Percentiles rank a stretch among this genome's conserved stretches.
Evolutionary conservation across 148 eudicot genomes (phyloP).

Genomic region (Vaccinium macrocarpon): DNA sequence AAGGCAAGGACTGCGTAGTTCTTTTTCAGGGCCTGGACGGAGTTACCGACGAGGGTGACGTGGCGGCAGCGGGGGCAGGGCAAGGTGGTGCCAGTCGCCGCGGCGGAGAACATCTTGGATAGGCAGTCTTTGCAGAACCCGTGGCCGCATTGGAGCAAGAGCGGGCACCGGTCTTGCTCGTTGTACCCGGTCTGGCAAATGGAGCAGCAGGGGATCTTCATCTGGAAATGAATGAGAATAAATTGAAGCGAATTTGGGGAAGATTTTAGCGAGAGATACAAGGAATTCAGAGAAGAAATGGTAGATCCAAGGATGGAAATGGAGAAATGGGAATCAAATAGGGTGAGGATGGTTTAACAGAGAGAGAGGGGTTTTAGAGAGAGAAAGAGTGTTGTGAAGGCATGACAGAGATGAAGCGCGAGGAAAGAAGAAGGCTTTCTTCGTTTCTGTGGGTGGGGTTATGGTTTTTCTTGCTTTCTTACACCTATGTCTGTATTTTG

Average conservation of each 20-base stretch:
- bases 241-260: not conserved
- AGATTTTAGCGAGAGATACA: not conserved
- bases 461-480: too few species aligned
- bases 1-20: slow-evolving; percentile 68
- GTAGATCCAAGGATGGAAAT: slow-evolving; percentile 12
- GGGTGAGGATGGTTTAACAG: not conserved
- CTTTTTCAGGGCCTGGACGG: slow-evolving; percentile 68
- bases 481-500: too few species aligned
- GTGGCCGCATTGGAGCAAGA: slow-evolving; percentile 89
- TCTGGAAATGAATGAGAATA: not conserved
- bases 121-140: slow-evolving; percentile 91
- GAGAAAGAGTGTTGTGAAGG: not conserved
- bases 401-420: not conserved
- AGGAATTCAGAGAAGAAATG: not conserved
- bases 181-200: slow-evolving; percentile 79
- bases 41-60: slow-evolving; percentile 81
- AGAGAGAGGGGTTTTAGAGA: slow-evolving; percentile 1
- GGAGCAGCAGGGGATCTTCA: slow-evolving; percentile 82
- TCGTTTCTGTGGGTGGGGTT: too few species aligned
- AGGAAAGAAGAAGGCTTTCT: not conserved
- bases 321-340: not conserved
- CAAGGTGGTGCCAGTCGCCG: slow-evolving; percentile 51
- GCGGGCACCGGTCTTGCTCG: slow-evolving; percentile 74
- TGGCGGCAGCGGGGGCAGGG: slow-evolving; percentile 95
- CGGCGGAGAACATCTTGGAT: slow-evolving; percentile 63